Percentiles rank a stretch among this genome's conserved stretches.
Conservation (phyloP, 352 stramenopile genomes). For the Blastocystis sp. region DNA sequence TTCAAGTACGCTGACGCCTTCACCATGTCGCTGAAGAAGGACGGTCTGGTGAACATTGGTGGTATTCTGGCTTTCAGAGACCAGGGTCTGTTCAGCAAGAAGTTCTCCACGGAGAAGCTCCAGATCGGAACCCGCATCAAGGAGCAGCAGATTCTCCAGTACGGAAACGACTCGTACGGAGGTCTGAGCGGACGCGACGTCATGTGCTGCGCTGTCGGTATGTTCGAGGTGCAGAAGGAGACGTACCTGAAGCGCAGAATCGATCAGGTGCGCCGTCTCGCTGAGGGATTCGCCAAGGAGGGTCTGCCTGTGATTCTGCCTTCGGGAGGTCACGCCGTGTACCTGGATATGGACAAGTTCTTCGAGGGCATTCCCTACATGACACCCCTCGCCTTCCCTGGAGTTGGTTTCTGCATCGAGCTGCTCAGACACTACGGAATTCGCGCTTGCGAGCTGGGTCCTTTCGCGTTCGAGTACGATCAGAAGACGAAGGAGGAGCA, state of each 20-base stretch:
- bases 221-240: slow-evolving; percentile 52
- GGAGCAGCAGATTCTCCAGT: slow-evolving; percentile 57
- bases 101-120: slow-evolving; percentile 49
- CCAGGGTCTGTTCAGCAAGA: slow-evolving; percentile 46
- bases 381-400: slow-evolving; percentile 47
- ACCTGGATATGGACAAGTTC: slow-evolving; percentile 56
- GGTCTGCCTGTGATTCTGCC: slow-evolving; percentile 50
- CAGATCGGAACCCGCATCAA: slow-evolving; percentile 56
- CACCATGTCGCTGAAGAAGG: slow-evolving; percentile 58
- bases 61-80: slow-evolving; percentile 56
- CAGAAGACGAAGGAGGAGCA: slow-evolving; percentile 56
- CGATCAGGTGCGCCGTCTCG: slow-evolving; percentile 45
- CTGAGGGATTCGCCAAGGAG: slow-evolving; percentile 55
- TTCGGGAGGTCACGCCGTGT: slow-evolving; percentile 52
- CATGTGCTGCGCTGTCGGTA: slow-evolving; percentile 52
- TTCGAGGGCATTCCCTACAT: slow-evolving; percentile 57
- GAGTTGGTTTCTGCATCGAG: slow-evolving; percentile 56
- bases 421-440: slow-evolving; percentile 54
- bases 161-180: slow-evolving; percentile 56
- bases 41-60: slow-evolving; percentile 57
- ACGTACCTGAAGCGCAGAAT: slow-evolving; percentile 53
- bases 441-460: slow-evolving; percentile 56
- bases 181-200: slow-evolving; percentile 54
- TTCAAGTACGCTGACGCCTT: slow-evolving; percentile 49
- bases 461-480: slow-evolving; percentile 57